Base-by-base conservation (phyloP, 495 filamentous ascomycete species). In the Viridothelium virens region DNA sequence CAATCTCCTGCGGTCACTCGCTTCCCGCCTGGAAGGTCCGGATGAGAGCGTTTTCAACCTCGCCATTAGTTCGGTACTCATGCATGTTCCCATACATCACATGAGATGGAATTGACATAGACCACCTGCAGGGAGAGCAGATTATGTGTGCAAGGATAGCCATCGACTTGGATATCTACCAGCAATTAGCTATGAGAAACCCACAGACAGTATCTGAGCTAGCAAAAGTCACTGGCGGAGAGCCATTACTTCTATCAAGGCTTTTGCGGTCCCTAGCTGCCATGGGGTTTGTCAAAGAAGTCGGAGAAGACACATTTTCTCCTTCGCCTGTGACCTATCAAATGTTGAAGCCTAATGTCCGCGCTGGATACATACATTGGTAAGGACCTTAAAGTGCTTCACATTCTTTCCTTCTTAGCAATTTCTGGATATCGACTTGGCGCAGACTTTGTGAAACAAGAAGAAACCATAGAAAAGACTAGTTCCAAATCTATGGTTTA, bases 291-390 rank as follows among this genome's bases (percentile, higher is more conserved):
- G 31, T 59, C 18, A 59, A 31, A 36, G 53, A 59, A 36, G 25
- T 59, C 36, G 2, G 31, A 31, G n/a, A 33, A 9, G 53, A 59
- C 18, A 59, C 53, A 1, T 59, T 34, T 2, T 18, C 53, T 33
- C 53, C 53, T 18, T 59, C 53, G 5, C 31, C 3, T 36, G 18
- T 36, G 7, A 59, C 25, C 5, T 36, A 59, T 14, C 31, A 10
- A 0, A 59, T 59, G 25, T 3, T 59, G 53, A 59, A 59, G 53
- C 53, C 53, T 5, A 33, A 59, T 36, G 53, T 59, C 5, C 53
- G 53, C 18, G 53, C 53, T 59, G 53, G 53, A 4, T 33, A 6
- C 18, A 59, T n/a, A 36, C 53, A 59, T 59, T 59, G 53, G 53
- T 59, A 36, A 59, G 53, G 36, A 59, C 2, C 6, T 59, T 6